Evolutionary conservation across 768 basidiomycete species (phyloP), one percentile per base, ranked within the genome.

Genomic region (Lactifluus pinguis): DNA sequence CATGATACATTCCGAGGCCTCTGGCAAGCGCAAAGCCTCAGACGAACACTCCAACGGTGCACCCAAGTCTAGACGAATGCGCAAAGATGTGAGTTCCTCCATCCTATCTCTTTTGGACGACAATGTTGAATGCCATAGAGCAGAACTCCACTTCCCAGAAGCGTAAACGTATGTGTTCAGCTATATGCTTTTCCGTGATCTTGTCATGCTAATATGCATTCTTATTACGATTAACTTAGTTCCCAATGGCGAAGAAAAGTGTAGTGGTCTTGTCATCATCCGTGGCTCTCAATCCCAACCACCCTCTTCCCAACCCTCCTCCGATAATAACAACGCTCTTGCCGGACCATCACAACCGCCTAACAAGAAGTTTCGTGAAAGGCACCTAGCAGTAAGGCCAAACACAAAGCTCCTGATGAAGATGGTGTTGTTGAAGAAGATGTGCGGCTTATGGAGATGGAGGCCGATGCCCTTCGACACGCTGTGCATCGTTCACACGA

Each of bases 401-500:
- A 71, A 59, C 71, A 73, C 60, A 70, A 73, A 17, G 71, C 73
- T 19, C 61, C 74, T 11, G 70, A 73, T 19, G 73, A 74, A 45
- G 76, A 75, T 39, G 76, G 76, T 0, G 80, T 80, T 44, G 73
- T 85, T 3, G 86, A 89, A 60, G 78, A 82, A 55, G 86, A 86
- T 60, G 77, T 87, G n/a, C 80, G 83, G 15, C 81, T 77, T 38
- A 88, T 89, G 86, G 80, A 87, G 54, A 80, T 83, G 38, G 87
- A 90, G 71, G 78, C 82, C 0, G 84, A 86, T 65, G 71, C 76
- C 57, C 75, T 89, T 48, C 80, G 86, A 21, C 79, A 80, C 60
- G 19, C 61, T 29, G 30, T 49, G 52, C 15, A 55, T 68, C 64
- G 53, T 68, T 64, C 65, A 65, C 30, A 61, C 17, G 86, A 88